These are phyloP conservation scores for Magnusiomyces suaveolens DNA, from an alignment of 1,139 yeast genomes.

Conservation along the genomic window DNA sequence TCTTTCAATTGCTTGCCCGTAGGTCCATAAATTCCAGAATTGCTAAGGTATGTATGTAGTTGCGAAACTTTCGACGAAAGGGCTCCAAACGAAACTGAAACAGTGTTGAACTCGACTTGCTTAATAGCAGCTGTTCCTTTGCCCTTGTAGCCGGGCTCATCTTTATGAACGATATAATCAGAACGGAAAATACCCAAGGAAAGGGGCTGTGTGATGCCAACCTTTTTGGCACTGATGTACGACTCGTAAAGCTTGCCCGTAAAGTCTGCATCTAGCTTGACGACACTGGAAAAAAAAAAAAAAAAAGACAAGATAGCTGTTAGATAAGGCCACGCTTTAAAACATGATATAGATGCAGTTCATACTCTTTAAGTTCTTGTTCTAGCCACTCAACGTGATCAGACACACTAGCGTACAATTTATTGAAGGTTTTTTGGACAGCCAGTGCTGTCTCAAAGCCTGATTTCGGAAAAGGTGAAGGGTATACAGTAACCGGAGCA, in stretches of 20 bases:
- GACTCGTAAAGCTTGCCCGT: conserved; percentile 64
- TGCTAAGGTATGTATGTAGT: conserved; percentile 47
- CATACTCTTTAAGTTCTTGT: conserved; percentile 41
- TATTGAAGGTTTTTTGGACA: conserved; percentile 64
- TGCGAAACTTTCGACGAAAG: conserved; percentile 71
- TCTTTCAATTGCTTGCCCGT: conserved; percentile 26
- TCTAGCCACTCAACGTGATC: conserved; percentile 54
- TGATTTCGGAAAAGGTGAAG: conserved; percentile 71
- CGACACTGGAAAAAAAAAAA: conserved; percentile 25
- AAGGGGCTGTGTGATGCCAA: conserved; percentile 55
- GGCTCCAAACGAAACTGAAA: conserved; percentile 92
- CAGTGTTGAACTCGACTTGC: conserved; percentile 93
- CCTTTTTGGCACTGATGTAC: conserved; percentile 18
- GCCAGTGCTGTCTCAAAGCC: conserved; percentile 57
- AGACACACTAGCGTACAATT: conserved; percentile 57
- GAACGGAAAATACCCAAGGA: conserved; percentile 82
- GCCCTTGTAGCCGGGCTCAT: conserved; percentile 14
- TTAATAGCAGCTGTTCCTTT: conserved; percentile 42
- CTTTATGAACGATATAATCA: conserved; percentile 58
- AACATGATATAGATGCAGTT: not conserved
- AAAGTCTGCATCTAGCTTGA: conserved; percentile 55
- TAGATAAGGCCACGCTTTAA: not conserved
- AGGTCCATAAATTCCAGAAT: conserved; percentile 26
- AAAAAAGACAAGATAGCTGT: conserved; percentile 21
- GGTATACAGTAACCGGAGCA: conserved; percentile 84